These are phyloP conservation scores for Calocybe cyanea DNA, from an alignment of 768 basidiomycete genomes.

Conservation along the genomic window DNA sequence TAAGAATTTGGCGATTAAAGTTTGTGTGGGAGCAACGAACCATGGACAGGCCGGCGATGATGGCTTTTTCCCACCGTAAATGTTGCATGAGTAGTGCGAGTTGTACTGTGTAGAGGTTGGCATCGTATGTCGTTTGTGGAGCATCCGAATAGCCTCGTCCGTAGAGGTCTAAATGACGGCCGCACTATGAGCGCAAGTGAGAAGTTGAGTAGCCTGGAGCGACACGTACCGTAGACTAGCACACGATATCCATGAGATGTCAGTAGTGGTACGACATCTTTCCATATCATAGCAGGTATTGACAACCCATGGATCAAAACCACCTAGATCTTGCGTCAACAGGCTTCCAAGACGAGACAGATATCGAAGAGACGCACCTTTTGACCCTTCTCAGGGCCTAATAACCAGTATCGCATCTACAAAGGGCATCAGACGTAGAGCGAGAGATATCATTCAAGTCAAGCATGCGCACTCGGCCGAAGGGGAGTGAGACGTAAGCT, in stretches of 20 bases:
- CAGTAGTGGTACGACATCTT: constrained; percentile 64
- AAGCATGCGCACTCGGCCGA: constrained; percentile 45
- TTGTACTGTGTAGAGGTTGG: constrained; percentile 64
- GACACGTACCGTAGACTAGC: constrained; percentile 60
- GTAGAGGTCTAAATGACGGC: constrained; percentile 55
- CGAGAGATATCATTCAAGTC: no score
- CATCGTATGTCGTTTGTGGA: constrained; percentile 64
- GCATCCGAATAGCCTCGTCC: constrained; percentile 84
- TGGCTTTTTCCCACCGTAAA: constrained; percentile 63
- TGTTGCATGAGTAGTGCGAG: constrained; percentile 84
- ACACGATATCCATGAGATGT: constrained; percentile 66
- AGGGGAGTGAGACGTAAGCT: constrained; percentile 61
- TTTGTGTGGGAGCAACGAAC: constrained; percentile 29
- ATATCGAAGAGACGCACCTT: constrained; percentile 42
- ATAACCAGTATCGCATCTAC: constrained; percentile 73
- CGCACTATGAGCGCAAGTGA: background rate
- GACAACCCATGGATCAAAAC: constrained; percentile 78
- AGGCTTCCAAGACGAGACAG: background rate
- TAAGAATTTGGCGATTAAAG: background rate
- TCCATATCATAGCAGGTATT: constrained; percentile 75
- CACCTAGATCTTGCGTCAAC: constrained; percentile 37
- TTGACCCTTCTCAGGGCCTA: constrained; percentile 65
- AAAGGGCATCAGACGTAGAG: background rate
- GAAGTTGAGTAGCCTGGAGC: background rate
- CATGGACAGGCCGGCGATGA: constrained; percentile 75